phyloP scores from a whole-genome alignment of 805 yeast species.

The Saturnispora kantuleensis region DNA sequence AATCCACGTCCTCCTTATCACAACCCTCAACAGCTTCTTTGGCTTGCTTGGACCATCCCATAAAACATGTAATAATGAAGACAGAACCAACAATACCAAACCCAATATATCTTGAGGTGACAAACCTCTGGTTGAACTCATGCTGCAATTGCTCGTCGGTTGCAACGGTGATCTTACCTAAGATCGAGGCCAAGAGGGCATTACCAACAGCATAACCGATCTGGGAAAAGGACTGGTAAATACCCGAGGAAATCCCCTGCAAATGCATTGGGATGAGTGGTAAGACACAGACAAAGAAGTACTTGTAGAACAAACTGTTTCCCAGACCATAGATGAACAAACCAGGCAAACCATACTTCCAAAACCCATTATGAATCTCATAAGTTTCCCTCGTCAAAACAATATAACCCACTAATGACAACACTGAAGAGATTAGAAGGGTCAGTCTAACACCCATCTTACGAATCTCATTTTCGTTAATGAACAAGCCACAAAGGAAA shows the following conservation, averaged over 20 bases:
- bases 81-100: not conserved
- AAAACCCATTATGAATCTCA: slow-evolving; percentile 14
- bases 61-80: not conserved
- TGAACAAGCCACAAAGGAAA: slow-evolving; percentile 20
- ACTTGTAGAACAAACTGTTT: slow-evolving; percentile 26
- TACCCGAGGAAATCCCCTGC: slow-evolving; percentile 16
- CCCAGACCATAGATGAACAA: slow-evolving; percentile 15
- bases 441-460: slow-evolving; percentile 18
- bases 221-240: slow-evolving; percentile 13
- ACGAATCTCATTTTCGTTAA: slow-evolving; percentile 8
- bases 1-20: no score
- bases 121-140: slow-evolving; percentile 7
- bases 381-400: slow-evolving; percentile 17
- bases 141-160: not conserved
- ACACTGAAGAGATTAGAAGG: slow-evolving; percentile 10
- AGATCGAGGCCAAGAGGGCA: slow-evolving; percentile 13
- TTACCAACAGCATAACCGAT: slow-evolving; percentile 12
- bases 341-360: slow-evolving; percentile 21
- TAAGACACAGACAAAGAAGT: slow-evolving; percentile 25
- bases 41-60: no score
- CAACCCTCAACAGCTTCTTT: no score
- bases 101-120: not conserved
- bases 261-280: slow-evolving; percentile 16
- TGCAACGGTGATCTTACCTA: slow-evolving; percentile 8
- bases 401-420: slow-evolving; percentile 12